phyloP scores from a whole-genome alignment of 179 eudicot species.

The Silene noctiflora region DNA sequence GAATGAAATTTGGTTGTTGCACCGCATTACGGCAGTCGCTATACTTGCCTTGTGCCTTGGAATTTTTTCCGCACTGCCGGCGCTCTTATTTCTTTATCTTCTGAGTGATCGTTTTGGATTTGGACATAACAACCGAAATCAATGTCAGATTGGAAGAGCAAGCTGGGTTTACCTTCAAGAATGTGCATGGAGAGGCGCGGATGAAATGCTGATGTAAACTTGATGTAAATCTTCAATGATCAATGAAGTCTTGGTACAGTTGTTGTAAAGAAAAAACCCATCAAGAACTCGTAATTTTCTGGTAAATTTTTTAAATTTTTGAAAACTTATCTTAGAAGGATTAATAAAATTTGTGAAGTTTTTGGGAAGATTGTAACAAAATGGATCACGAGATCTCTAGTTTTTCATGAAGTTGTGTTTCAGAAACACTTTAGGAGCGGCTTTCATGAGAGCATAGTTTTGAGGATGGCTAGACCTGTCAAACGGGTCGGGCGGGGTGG shows the following conservation, averaged over 20 bases:
- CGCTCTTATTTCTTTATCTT: background rate
- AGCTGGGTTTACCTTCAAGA: background rate
- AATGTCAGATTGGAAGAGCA: background rate
- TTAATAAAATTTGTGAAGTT: background rate
- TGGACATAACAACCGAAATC: background rate
- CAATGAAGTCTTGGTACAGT: background rate
- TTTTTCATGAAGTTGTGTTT: background rate
- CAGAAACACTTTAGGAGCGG: background rate
- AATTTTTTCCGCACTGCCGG: background rate
- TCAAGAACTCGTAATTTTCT: background rate
- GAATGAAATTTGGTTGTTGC: background rate
- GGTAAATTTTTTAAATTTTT: background rate
- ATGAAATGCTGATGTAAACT: background rate
- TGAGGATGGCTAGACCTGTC: too few relatives aligned
- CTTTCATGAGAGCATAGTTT: too few relatives aligned
- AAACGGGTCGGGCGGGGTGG: too few relatives aligned
- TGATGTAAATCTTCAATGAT: background rate
- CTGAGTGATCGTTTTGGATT: background rate
- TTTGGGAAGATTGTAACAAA: background rate
- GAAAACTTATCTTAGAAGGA: background rate
- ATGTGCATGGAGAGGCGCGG: background rate
- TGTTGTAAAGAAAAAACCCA: background rate
- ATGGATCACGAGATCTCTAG: background rate
- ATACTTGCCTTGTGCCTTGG: background rate
- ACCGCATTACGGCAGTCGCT: background rate